Evolutionary conservation across 2,329 filamentous ascomycete genomes (phyloP), one percentile per base, ranked within the genome.

Genomic region (Coccinonectria pachysandricola): DNA sequence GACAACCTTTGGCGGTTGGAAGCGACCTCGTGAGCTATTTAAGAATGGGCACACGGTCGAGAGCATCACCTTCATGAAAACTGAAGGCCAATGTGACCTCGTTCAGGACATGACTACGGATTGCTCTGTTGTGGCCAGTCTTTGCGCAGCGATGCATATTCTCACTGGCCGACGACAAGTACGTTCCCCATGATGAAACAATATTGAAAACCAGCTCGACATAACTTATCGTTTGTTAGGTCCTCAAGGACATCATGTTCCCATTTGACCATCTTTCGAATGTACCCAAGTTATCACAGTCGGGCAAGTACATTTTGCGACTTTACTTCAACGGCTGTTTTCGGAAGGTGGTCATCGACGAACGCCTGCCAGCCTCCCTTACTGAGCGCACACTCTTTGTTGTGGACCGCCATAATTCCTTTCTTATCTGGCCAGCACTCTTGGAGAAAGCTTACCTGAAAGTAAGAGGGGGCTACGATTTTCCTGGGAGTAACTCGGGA

Each of bases 391-490:
- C 80, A 5, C 69, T 98, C 3, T 86, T 93, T 52, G 87, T 96
- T 7, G 71, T 92, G 23, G 88, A 96, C 45, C 72, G 85, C 18
- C 77, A 77, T 21, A 86, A 94, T 37, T 79, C 82, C 4, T 65
- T 60, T n/a, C 63, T 92, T 9, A 58, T 96, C 9, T 96, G 88
- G 86, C 91, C 91, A 5, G 86, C 88, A 3, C 64, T 98, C 4
- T 62, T 96, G 10, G 91, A 98, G 51, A 98, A 98, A 50, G 91
- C 91, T 0, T 98, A 98, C 43, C 63, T 98, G 2, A 98, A 96
- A 59, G 75, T 96, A 8, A 74, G 88, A 30, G 91, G 91, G 15
- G 91, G 91, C 17, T 98, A 98, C 51, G 87, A 98, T 48, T 98
- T 98, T 40, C 88, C 91, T 0, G 91, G 91, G 6, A 96, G 91